Percentiles rank a stretch among this genome's conserved stretches.
Conservation (phyloP, 2,329 filamentous ascomycete genomes). For the Clonostachys chloroleuca region DNA sequence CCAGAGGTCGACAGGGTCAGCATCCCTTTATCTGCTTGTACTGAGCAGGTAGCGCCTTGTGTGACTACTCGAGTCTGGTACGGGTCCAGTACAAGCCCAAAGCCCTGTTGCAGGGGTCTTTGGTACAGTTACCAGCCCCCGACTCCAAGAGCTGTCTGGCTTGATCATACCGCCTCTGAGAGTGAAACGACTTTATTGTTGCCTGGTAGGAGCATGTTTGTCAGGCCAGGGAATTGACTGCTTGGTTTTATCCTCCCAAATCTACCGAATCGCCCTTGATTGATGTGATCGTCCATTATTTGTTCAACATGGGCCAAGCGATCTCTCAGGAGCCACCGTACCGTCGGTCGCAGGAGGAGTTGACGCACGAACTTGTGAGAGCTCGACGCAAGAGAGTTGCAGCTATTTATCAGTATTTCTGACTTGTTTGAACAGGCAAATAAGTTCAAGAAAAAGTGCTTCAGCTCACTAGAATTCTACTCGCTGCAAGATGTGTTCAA, state of each 20-base stretch:
- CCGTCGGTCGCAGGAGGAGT: constrained; percentile 43
- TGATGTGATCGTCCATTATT: constrained; percentile 1
- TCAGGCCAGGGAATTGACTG: background rate
- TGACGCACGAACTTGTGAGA: constrained; percentile 46
- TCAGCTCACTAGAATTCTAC: constrained; percentile 67
- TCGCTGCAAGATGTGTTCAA: constrained; percentile 71
- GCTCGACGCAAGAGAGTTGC: background rate
- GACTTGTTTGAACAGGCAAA: constrained; percentile 37
- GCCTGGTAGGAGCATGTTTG: too few species aligned
- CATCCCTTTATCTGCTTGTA: too few species aligned
- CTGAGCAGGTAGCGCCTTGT: too few species aligned
- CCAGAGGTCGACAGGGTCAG: too few species aligned
- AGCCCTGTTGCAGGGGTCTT: too few species aligned
- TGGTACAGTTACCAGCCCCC: too few species aligned
- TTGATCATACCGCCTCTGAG: too few species aligned
- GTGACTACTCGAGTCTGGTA: too few species aligned
- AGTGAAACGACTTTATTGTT: too few species aligned
- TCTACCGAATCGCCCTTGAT: background rate
- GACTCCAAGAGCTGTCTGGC: too few species aligned
- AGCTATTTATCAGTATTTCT: background rate
- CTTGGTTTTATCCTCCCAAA: background rate
- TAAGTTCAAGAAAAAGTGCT: constrained; percentile 66
- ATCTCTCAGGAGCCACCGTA: constrained; percentile 39
- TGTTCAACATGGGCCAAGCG: constrained; percentile 44
- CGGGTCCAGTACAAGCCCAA: too few species aligned